Conservation (phyloP, 352 stramenopile species). For the Phytophthora kernoviae region DNA sequence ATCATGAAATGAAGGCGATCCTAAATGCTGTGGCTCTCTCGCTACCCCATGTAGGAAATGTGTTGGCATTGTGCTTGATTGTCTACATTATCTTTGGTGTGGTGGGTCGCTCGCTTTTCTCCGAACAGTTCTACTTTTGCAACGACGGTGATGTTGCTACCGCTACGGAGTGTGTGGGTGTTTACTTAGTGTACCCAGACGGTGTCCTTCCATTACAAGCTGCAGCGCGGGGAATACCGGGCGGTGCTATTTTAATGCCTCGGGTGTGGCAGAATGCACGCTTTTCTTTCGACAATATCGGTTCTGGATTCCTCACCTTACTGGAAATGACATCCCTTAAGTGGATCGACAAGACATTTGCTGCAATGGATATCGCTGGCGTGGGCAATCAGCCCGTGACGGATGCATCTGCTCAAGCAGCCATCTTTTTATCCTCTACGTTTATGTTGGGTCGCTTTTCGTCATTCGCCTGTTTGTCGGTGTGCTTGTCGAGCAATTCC, state of each 20-base stretch:
- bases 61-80: conserved; percentile 71
- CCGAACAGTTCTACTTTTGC: conserved; percentile 67
- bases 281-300: conserved; percentile 84
- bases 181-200: conserved; percentile 54
- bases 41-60: conserved; percentile 74
- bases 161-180: conserved; percentile 57
- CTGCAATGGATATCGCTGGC: conserved; percentile 74
- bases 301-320: conserved; percentile 62
- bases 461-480: conserved; percentile 82
- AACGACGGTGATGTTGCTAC: conserved; percentile 52
- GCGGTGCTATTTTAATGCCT: conserved; percentile 52
- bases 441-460: conserved; percentile 80
- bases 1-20: conserved; percentile 81
- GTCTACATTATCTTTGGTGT: conserved; percentile 84
- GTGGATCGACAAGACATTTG: conserved; percentile 80
- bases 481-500: conserved; percentile 83
- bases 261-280: conserved; percentile 71
- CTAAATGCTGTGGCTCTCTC: conserved; percentile 71
- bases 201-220: conserved; percentile 54
- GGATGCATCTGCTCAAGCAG: conserved; percentile 49
- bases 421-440: conserved; percentile 78
- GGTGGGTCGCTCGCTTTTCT: conserved; percentile 70
- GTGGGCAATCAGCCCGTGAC: conserved; percentile 48
- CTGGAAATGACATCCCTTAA: conserved; percentile 85
- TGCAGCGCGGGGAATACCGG: conserved; percentile 34